Evolutionary conservation across 306 rosid species (phyloP).

Genomic region (Rosa rugosa): DNA sequence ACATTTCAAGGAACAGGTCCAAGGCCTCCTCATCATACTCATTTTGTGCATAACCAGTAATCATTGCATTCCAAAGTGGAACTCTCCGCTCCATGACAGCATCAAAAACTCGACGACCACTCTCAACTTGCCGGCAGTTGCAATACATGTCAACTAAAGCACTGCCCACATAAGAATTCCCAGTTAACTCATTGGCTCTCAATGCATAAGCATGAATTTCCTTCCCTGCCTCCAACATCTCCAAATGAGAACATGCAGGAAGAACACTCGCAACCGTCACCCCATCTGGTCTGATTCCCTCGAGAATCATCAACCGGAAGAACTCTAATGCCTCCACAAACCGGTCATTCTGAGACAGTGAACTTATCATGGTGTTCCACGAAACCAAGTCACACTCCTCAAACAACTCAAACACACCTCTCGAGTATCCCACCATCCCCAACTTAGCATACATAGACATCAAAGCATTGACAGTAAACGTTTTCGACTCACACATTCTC

Average conservation of each 20-base stretch:
- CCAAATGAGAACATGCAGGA: constrained; percentile 84
- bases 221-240: constrained; percentile 57
- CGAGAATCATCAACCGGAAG: constrained; percentile 44
- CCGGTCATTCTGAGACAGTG: constrained; percentile 66
- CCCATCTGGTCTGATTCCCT: constrained; percentile 65
- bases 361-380: constrained; percentile 78
- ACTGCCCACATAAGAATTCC: constrained; percentile 67
- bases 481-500: constrained; percentile 48
- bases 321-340: constrained; percentile 59
- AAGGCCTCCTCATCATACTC: constrained; percentile 63
- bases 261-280: constrained; percentile 73
- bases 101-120: constrained; percentile 60
- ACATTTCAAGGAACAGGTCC: constrained; percentile 63
- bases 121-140: constrained; percentile 55
- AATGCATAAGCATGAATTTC: constrained; percentile 69
- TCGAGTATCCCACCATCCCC: constrained; percentile 53
- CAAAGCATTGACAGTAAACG: constrained; percentile 70
- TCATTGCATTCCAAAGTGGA: constrained; percentile 81
- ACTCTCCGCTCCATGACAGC: constrained; percentile 36
- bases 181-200: constrained; percentile 44
- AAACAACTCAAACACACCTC: constrained; percentile 59
- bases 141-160: constrained; percentile 92
- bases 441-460: constrained; percentile 75
- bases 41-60: constrained; percentile 68
- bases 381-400: constrained; percentile 68